These are phyloP conservation scores for Coniophora puteana DNA, from an alignment of 1,284 basidiomycete species.

Conservation along the genomic window DNA sequence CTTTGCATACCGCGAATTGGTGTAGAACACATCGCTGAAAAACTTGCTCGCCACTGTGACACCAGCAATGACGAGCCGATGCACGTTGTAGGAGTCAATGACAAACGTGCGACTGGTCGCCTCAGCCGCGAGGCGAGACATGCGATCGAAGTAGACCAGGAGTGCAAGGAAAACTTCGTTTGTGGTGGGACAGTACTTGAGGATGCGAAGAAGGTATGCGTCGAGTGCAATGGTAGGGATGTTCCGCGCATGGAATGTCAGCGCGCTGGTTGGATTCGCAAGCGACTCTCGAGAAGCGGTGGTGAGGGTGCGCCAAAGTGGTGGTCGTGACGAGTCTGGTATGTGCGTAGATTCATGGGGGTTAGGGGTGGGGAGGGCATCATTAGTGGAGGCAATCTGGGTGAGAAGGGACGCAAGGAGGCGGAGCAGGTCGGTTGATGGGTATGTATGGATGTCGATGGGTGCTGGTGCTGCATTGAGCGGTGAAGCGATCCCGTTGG, in stretches of 20 bases:
- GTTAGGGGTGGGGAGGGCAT: conserved; percentile 35
- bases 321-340: conserved; percentile 24
- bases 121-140: conserved; percentile 69
- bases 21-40: conserved; percentile 98
- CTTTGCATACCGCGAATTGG: conserved; percentile 99
- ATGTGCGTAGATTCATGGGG: too few species aligned
- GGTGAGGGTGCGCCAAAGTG: conserved; percentile 64
- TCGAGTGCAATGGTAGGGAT: conserved; percentile 94
- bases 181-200: conserved; percentile 98
- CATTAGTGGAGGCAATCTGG: conserved; percentile 92
- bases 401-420: conserved; percentile 89
- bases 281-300: conserved; percentile 80
- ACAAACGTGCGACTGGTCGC: conserved; percentile 77
- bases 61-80: conserved; percentile 94
- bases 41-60: conserved; percentile 99
- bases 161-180: conserved; percentile 96
- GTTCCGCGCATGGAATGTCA: conserved; percentile 95
- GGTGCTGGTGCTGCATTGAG: conserved; percentile 13
- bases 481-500: not conserved
- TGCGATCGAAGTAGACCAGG: conserved; percentile 95
- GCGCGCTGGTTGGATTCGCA: conserved; percentile 74
- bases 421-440: conserved; percentile 70
- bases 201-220: conserved; percentile 90
- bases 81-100: conserved; percentile 97
- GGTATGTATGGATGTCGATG: conserved; percentile 64